phyloP scores from a whole-genome alignment of 1,284 basidiomycete genomes.

The Cryptococcus depauperatus region DNA sequence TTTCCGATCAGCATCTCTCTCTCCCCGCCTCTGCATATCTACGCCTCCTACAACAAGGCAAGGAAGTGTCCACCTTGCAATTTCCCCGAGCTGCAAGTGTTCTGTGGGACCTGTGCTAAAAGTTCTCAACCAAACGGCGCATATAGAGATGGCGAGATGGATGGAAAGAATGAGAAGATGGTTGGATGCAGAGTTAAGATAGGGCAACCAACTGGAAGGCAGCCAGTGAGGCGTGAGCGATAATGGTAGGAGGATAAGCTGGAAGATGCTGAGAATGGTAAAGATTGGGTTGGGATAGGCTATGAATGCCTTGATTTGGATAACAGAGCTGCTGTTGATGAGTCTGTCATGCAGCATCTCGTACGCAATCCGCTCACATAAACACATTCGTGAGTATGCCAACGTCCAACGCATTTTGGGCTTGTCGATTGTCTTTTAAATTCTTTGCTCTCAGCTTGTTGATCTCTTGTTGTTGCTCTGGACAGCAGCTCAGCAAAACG shows the following conservation, averaged over 20 bases:
- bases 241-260: constrained; percentile 26
- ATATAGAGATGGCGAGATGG: constrained; percentile 7
- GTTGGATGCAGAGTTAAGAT: constrained; percentile 8
- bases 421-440: constrained; percentile 17
- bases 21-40: constrained; percentile 27
- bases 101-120: background rate
- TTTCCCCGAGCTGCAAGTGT: constrained; percentile 13
- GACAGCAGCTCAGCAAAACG: background rate
- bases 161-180: constrained; percentile 25
- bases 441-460: constrained; percentile 20
- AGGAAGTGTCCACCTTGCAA: constrained; percentile 29
- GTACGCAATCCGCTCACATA: constrained; percentile 23
- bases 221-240: constrained; percentile 27
- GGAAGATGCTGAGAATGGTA: constrained; percentile 11
- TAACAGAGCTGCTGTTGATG: constrained; percentile 7
- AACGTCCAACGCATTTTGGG: constrained; percentile 24
- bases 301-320: constrained; percentile 10
- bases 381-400: constrained; percentile 23
- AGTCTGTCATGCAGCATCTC: background rate
- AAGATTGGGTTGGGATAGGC: constrained; percentile 8
- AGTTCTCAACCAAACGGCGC: constrained; percentile 7
- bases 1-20: constrained; percentile 20
- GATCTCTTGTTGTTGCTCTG: constrained; percentile 38
- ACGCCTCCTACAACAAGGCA: constrained; percentile 25
- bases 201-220: constrained; percentile 11